Evolutionary conservation across 2,329 filamentous ascomycete genomes (phyloP).

Genomic region (Fusarium anthophilum): DNA sequence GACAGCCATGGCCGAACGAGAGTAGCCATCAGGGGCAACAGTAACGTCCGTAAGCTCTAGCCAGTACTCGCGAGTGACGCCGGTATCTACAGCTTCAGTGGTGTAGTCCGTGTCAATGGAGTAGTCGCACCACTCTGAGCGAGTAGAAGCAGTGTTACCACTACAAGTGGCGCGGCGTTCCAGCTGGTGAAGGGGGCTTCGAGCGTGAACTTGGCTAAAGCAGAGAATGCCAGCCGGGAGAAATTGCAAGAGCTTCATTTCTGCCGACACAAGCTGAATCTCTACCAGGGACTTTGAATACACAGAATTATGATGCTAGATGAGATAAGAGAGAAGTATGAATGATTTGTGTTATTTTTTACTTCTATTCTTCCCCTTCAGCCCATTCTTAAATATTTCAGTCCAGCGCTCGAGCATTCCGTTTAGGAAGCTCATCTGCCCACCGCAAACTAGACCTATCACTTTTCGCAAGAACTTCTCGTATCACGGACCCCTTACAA

Average conservation of each 20-base stretch:
- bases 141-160: constrained; percentile 1
- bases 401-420: not conserved
- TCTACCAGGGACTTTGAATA: not conserved
- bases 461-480: not conserved
- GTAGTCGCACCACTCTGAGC: constrained; percentile 56
- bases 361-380: not conserved
- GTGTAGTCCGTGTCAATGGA: constrained; percentile 59
- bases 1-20: constrained; percentile 54
- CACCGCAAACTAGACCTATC: not conserved
- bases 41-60: constrained; percentile 53
- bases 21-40: constrained; percentile 57
- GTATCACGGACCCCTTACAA: not conserved
- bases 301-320: no score
- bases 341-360: not conserved
- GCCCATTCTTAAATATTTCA: not conserved
- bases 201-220: not conserved
- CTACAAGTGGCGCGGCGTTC: not conserved
- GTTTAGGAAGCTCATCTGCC: not conserved
- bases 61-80: constrained; percentile 61
- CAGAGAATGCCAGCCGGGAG: not conserved
- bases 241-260: not conserved
- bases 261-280: not conserved
- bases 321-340: fast-evolving
- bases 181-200: not conserved
- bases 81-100: constrained; percentile 54